Base-by-base conservation (phyloP, 257 asterid species). In the Vinca minor region DNA sequence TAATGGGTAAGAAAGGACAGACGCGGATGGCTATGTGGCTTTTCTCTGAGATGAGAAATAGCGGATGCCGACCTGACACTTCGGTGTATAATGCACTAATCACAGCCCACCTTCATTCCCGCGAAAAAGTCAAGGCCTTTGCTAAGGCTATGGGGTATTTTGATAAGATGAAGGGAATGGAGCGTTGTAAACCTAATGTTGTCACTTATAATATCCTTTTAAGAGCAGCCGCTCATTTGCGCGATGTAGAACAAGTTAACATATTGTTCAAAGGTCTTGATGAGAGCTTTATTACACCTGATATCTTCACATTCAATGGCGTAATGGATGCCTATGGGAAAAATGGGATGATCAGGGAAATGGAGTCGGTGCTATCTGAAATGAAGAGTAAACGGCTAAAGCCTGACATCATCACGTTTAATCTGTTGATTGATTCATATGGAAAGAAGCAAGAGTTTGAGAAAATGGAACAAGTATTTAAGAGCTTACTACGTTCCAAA, bases 291-390 rank as follows among this genome's bases (percentile, higher is more conserved):
- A 66, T 82, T 11, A 76, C 87, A 8, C 88, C 98, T 12, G 98
- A 92, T 81, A 82, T 78, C 61, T 89, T 76, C 79, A 92, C 98
- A 6, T 89, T 83, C 71, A 92, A 92, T 3, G 98, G 98, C 50
- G 85, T 92, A 72, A 87, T 91, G 96, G 98, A 91, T 79, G 98
- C 91, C 29, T 91, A 88, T 59, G 98, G 98, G n/a, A 91, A 91
- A 65, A 63, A 71, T 1, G 96, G 98, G 70, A 77, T 86, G 96
- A 88, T 92, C 26, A 71, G 71, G 65, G 96, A 92, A 67, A 92
- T 92, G 98, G 98, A 92, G 82, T 65, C 64, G 50, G 83, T 80
- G 54, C 91, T 92, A 64, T 69, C 95, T 13, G 76, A 38, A 66
- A 86, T 89, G 95, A 92, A 89, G 84, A 82, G 88, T 77, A 77